phyloP scores from a whole-genome alignment of 495 filamentous ascomycete species.

The Penicillium canescens region DNA sequence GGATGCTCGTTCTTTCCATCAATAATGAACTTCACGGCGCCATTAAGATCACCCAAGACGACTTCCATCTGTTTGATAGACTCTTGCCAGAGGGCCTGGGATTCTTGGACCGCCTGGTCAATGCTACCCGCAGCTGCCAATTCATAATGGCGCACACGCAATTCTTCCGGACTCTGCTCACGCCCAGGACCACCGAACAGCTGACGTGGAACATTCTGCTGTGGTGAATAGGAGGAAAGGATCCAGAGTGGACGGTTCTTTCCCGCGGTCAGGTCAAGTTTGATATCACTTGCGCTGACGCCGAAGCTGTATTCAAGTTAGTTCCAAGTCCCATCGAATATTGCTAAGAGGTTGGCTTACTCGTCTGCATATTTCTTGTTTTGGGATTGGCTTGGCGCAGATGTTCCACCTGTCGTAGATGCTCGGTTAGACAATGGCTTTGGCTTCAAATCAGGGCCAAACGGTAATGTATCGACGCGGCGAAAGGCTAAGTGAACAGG shows the following conservation, averaged over 20 bases:
- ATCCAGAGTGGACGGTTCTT: conserved; percentile 75
- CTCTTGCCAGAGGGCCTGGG: conserved; percentile 55
- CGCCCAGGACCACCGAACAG: conserved; percentile 76
- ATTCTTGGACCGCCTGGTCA: conserved; percentile 66
- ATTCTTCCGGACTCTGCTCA: conserved; percentile 84
- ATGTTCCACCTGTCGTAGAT: background rate
- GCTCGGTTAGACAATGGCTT: background rate
- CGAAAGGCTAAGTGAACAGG: no score
- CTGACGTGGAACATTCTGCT: conserved; percentile 68
- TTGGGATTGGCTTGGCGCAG: conserved; percentile 10
- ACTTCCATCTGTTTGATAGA: conserved; percentile 69
- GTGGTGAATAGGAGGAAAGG: conserved; percentile 80
- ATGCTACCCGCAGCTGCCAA: conserved; percentile 58
- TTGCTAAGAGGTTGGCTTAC: conserved; percentile 24
- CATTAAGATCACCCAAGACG: conserved; percentile 64
- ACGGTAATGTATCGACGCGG: background rate
- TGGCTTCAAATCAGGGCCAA: background rate
- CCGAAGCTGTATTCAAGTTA: conserved; percentile 42
- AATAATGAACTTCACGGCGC: conserved; percentile 70
- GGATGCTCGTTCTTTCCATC: conserved; percentile 72
- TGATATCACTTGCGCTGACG: conserved; percentile 57
- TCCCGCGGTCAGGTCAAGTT: conserved; percentile 56
- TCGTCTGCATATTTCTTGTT: conserved; percentile 23
- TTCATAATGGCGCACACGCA: conserved; percentile 68
- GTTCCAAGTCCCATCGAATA: background rate